A percentile compares a stretch with the other conserved stretches of the same genome.
phyloP scores from a whole-genome alignment of 495 filamentous ascomycete genomes.

The Penicilliopsis zonata region DNA sequence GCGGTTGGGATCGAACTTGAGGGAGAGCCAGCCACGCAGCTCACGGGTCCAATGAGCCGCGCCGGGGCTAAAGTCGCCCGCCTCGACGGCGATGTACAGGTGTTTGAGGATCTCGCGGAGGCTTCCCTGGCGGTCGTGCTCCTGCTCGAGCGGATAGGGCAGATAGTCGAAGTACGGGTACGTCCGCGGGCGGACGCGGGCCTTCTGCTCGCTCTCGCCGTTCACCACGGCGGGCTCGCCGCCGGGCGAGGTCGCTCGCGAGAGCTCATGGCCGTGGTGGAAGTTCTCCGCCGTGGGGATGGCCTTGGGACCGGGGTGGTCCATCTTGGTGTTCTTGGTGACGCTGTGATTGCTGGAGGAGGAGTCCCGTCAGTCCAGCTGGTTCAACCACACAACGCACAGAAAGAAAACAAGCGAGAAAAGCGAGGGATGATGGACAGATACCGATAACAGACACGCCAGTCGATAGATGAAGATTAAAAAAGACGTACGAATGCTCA shows the following conservation, averaged over 20 bases:
- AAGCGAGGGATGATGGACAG: too few relatives aligned
- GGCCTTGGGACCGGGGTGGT: slow-evolving; percentile 22
- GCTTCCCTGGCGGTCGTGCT: slow-evolving; percentile 56
- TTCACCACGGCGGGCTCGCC: slow-evolving; percentile 43
- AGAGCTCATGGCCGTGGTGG: slow-evolving; percentile 38
- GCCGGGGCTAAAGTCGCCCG: slow-evolving; percentile 87
- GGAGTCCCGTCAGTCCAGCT: neutral
- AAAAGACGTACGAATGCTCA: too few relatives aligned
- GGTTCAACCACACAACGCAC: neutral
- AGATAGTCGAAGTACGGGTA: slow-evolving; percentile 85
- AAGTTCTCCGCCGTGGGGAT: slow-evolving; percentile 36
- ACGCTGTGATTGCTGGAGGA: slow-evolving; percentile 4
- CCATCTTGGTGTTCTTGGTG: slow-evolving; percentile 22
- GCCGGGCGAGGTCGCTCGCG: slow-evolving; percentile 56
- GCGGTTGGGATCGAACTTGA: slow-evolving; percentile 92
- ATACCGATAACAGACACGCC: too few relatives aligned
- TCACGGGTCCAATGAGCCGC: slow-evolving; percentile 96
- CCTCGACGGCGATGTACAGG: slow-evolving; percentile 79
- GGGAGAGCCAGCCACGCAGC: slow-evolving; percentile 82
- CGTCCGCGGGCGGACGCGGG: slow-evolving; percentile 74
- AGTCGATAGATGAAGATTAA: too few relatives aligned
- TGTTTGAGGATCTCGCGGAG: slow-evolving; percentile 80
- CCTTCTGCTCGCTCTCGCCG: slow-evolving; percentile 40
- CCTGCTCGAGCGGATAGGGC: slow-evolving; percentile 75
- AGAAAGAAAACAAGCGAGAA: too few relatives aligned